Evolutionary conservation across 2,329 filamentous ascomycete genomes (phyloP).

Genomic region (Bipolaris gigantea): DNA sequence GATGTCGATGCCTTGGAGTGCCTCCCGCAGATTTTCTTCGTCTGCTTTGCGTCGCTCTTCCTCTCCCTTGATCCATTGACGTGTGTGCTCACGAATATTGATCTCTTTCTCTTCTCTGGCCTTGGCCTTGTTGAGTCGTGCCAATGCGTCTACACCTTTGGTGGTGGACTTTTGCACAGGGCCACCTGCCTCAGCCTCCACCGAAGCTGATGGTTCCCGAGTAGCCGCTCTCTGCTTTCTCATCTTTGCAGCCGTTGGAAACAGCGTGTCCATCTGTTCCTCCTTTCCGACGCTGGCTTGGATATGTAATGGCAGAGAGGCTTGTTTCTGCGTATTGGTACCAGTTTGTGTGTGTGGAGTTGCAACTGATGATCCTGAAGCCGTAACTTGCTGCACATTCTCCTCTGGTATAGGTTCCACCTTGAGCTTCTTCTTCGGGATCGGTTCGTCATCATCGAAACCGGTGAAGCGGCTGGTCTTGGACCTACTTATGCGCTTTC

Average conservation of each 20-base stretch:
- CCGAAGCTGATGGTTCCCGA: constrained; percentile 31
- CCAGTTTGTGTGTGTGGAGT: constrained; percentile 22
- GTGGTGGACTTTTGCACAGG: constrained; percentile 20
- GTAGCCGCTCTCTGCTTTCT: constrained; percentile 67
- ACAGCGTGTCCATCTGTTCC: constrained; percentile 70
- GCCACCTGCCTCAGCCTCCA: constrained; percentile 46
- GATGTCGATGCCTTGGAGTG: constrained; percentile 68
- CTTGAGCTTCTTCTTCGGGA: constrained; percentile 32
- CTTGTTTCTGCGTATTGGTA: constrained; percentile 29
- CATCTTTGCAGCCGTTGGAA: constrained; percentile 74
- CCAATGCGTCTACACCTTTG: constrained; percentile 48
- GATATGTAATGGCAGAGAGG: constrained; percentile 36
- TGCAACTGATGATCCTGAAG: constrained; percentile 1
- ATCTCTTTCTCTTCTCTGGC: constrained; percentile 59
- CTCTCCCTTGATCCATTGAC: constrained; percentile 55
- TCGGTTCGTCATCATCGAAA: constrained; percentile 62
- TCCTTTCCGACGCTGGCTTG: constrained; percentile 45
- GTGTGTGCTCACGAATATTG: constrained; percentile 59
- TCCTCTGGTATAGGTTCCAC: constrained; percentile 32
- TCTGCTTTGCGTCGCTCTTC: constrained; percentile 59
- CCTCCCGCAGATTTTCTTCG: constrained; percentile 62
- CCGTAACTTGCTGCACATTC: constrained; percentile 24
- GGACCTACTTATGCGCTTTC: constrained; percentile 41
- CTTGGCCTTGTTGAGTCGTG: constrained; percentile 36
- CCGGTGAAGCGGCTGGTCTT: constrained; percentile 66